These are phyloP conservation scores for Daldinia sp. DNA, from an alignment of 2,329 filamentous ascomycete species.

Conservation along the genomic window DNA sequence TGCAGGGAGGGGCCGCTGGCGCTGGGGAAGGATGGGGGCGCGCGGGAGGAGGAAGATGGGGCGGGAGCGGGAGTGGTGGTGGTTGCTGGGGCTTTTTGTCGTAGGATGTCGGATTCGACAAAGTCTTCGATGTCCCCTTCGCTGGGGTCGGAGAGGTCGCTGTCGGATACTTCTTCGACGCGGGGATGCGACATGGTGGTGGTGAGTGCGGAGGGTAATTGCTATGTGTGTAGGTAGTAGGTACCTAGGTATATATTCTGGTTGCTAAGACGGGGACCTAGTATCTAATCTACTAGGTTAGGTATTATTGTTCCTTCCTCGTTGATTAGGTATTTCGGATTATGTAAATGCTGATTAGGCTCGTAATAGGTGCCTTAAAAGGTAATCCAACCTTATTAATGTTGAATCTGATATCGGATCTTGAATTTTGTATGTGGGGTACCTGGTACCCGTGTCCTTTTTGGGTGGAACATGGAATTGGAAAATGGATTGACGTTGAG, in stretches of 20 bases:
- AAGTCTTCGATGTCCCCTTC: conserved; percentile 82
- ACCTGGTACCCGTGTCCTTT: conserved; percentile 4
- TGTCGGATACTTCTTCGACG: conserved; percentile 89
- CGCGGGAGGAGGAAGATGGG: conserved; percentile 36
- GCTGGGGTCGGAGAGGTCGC: conserved; percentile 80
- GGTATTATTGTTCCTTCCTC: no score
- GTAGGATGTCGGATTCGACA: conserved; percentile 64
- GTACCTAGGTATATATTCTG: not conserved
- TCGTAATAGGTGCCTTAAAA: no score
- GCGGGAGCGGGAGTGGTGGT: conserved; percentile 45
- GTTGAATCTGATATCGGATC: not conserved
- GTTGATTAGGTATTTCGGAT: no score
- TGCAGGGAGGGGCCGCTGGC: conserved; percentile 37
- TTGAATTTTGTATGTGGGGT: conserved; percentile 33
- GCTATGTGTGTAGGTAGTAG: not conserved
- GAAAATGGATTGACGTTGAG: conserved; percentile 3
- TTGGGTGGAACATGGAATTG: not conserved
- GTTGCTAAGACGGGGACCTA: no score
- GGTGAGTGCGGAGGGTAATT: not conserved
- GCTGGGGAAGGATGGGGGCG: conserved; percentile 29
- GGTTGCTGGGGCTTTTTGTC: conserved; percentile 43
- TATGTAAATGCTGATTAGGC: not conserved
- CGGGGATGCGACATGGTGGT: conserved; percentile 79
- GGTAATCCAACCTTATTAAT: no score
- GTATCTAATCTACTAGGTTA: not conserved